Evolutionary conservation across 768 basidiomycete species (phyloP), one percentile per base, ranked within the genome.

Genomic region (Lenzites betulinus): DNA sequence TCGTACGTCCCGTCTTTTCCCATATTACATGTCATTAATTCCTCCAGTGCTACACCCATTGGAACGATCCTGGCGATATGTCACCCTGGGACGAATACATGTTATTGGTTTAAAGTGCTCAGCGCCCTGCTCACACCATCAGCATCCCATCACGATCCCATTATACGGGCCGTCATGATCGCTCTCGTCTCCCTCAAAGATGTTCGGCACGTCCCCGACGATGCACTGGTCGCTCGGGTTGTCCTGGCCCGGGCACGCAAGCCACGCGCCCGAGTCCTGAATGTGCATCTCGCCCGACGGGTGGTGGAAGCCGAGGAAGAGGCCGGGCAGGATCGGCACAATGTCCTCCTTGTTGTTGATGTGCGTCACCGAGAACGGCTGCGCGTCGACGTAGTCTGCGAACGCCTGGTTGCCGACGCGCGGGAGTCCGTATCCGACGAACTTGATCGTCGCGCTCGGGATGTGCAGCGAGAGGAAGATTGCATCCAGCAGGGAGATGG

Each of bases 391-490:
- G 64, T 80, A 81, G 64, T 84, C 64, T 1, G 85, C 85, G 60
- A 87, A 88, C 2, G 76, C 83, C 67, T 81, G 78, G 70, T 88
- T 87, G 13, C 87, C 85, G 60, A 79, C 73, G 44, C 72, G 64
- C 18, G 74, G 75, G 39, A 75, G 53, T 23, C 75, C 74, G 62
- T 73, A 76, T n/a, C 62, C 64, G 46, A 73, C 49, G 50, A 64
- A 64, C 7, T 30, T 42, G n/a, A 61, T 63, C 52, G 67, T 64
- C 7, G 67, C 60, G 13, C 66, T 71, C 1, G 81, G 75, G 33
- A 86, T 69, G 58, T 83, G 79, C 23, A 83, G 69, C n/a, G 81
- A 80, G 6, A 85, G 75, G 67, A 76, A 83, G n/a, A 85, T 73
- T 7, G 79, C 73, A 55, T 83, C 81, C 39, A 85, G 71, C 4